Conservation (phyloP, 495 filamentous ascomycete genomes). For the Tuber aestivum region DNA sequence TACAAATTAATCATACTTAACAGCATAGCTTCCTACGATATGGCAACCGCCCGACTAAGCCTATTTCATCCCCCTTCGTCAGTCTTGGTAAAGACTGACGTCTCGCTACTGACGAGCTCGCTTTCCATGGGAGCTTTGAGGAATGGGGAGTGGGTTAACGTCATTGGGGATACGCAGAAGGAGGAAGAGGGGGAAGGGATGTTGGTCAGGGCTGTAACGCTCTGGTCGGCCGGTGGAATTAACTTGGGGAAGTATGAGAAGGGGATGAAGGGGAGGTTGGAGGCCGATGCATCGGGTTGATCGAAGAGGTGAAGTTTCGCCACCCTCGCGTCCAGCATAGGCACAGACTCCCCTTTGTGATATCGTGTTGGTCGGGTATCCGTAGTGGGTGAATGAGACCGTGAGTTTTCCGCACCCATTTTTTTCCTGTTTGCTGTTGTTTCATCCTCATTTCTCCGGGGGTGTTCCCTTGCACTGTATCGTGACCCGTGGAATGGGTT, state of each 20-base stretch:
- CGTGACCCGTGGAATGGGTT: neutral
- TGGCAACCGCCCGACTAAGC: conserved; percentile 53
- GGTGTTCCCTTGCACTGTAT: neutral
- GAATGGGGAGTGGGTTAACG: conserved; percentile 79
- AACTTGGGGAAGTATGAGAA: conserved; percentile 23
- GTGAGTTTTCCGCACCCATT: neutral
- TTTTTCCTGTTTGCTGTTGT: neutral
- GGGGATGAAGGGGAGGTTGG: conserved; percentile 16
- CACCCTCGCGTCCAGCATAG: neutral
- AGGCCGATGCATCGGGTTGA: conserved; percentile 3
- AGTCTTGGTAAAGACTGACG: conserved; percentile 62
- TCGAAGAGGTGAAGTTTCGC: neutral
- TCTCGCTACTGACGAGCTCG: conserved; percentile 57
- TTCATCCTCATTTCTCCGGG: neutral
- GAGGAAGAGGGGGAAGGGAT: neutral
- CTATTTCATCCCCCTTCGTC: conserved; percentile 57
- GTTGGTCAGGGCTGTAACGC: conserved; percentile 27
- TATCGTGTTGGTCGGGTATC: neutral
- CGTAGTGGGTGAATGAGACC: neutral
- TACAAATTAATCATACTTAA: conserved; percentile 12
- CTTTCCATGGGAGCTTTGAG: conserved; percentile 59
- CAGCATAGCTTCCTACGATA: conserved; percentile 51
- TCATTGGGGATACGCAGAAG: conserved; percentile 69
- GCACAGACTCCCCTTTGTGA: neutral
- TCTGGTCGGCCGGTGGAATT: conserved; percentile 32